Evolutionary conservation across 345 rosid genomes (phyloP), one percentile per base, ranked within the genome.

Genomic region (Eucalyptus erythrocorys): DNA sequence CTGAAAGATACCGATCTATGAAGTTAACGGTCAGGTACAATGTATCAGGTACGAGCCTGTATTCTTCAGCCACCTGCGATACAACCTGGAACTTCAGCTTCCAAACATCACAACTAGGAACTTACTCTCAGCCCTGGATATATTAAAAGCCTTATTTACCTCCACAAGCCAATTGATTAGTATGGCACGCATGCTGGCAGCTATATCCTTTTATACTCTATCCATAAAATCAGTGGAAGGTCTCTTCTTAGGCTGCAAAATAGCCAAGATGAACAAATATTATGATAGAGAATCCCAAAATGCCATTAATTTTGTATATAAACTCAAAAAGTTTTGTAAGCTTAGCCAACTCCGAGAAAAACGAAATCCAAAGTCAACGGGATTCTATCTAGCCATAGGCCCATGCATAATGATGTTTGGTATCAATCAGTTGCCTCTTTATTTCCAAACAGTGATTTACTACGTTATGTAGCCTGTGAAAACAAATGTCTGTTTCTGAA

Each of bases 161-260:
- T 97, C 99, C 87, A 96, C 96, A 85, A 97, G 99, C 99, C 99
- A 97, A 92, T 97, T 99, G 86, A 97, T 90, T 51, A 97, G 87
- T 89, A 96, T 95, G 81, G 97, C 94, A 3, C 99, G 96, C 99
- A 96, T 97, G 92, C 93, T 97, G 26, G 94, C 82, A 43, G 95
- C 96, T 86, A 96, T 93, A 32, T 96, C 99, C 88, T 94, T 96
- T 91, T 96, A 99, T 88, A 94, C 87, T 85, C 66, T 92, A 88
- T 96, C 99, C 98, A 96, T 95, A 91, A 93, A 97, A 85, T 97
- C 96, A 9, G 91, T 85, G 5, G 95, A 91, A 61, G 99, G 99
- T 55, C 97, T 95, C 89, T 95, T 97, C 94, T 95, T 97, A 12
- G 90, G 90, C 99, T 97, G 66, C 66, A 59, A 59, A 59, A 59